Evolutionary conservation across 208 protist species (phyloP).

Genomic region (Blechomonas ayalai): DNA sequence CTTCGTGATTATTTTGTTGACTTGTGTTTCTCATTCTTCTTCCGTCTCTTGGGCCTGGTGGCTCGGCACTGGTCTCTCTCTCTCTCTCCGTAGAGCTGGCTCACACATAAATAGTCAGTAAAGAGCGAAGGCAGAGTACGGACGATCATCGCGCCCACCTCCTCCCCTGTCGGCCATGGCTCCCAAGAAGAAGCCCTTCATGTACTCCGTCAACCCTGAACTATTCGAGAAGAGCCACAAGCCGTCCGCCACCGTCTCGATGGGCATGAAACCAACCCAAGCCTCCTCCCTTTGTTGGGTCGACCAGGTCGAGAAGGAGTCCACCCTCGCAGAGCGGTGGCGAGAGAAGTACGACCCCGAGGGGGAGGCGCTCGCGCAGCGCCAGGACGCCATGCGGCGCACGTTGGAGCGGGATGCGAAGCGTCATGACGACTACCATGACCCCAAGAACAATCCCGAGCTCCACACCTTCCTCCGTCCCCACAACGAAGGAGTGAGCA

Average conservation of each 20-base stretch:
- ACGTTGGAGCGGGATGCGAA: conserved; percentile 31
- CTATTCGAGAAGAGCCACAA: conserved; percentile 40
- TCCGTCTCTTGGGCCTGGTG: too few relatives aligned
- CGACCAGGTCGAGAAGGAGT: conserved; percentile 41
- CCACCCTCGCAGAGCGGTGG: conserved; percentile 32
- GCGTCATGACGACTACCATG: conserved; percentile 19
- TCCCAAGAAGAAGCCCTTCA: conserved; percentile 32
- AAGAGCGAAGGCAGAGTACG: too few relatives aligned
- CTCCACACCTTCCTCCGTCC: conserved; percentile 33
- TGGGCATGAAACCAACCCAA: conserved; percentile 64
- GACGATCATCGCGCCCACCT: too few relatives aligned
- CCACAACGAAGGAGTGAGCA: conserved; percentile 4
- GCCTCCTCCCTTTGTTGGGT: conserved; percentile 43
- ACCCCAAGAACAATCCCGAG: conserved; percentile 31
- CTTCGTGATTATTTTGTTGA: too few relatives aligned
- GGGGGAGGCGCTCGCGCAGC: conserved; percentile 2
- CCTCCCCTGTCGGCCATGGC: too few relatives aligned
- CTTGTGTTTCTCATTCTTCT: too few relatives aligned
- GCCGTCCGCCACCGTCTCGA: conserved; percentile 49
- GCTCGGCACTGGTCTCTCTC: too few relatives aligned
- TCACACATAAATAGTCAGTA: too few relatives aligned
- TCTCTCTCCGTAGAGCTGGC: too few relatives aligned
- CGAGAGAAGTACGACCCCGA: conserved; percentile 22
- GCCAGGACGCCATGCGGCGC: conserved; percentile 21
- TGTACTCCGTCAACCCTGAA: conserved; percentile 47